These are phyloP conservation scores for Decorospora gaudefroyi DNA, from an alignment of 2,329 filamentous ascomycete species.

Conservation along the genomic window DNA sequence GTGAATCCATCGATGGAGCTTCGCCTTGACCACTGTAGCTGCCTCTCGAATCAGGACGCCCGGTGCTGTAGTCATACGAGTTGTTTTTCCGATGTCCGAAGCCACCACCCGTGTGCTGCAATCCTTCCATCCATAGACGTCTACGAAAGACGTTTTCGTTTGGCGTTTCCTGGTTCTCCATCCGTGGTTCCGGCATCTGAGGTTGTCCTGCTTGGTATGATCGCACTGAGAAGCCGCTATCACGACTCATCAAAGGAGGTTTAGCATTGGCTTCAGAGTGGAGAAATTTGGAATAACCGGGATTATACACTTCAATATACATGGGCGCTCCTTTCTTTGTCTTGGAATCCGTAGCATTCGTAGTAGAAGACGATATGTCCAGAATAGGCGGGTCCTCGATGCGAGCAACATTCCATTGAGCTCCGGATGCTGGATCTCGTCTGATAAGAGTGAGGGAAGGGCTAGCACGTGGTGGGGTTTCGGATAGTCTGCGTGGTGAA, in stretches of 20 bases:
- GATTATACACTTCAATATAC: conserved; percentile 62
- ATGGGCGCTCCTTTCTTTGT: conserved; percentile 51
- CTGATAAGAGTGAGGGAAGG: conserved; percentile 55
- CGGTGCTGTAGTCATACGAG: conserved; percentile 37
- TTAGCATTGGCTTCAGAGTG: conserved; percentile 30
- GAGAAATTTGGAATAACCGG: conserved; percentile 63
- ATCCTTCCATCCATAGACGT: conserved; percentile 56
- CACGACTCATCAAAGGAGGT: conserved; percentile 18
- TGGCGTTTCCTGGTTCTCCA: background rate
- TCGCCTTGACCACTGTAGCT: conserved; percentile 24
- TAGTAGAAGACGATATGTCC: conserved; percentile 52
- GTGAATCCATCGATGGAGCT: conserved; percentile 19
- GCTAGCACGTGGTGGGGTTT: conserved; percentile 18
- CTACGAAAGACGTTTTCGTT: conserved; percentile 48
- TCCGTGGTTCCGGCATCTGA: conserved; percentile 1
- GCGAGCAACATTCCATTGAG: conserved; percentile 58
- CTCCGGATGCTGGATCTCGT: conserved; percentile 54
- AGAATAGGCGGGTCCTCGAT: conserved; percentile 53
- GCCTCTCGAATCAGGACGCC: conserved; percentile 29
- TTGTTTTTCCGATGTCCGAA: conserved; percentile 49
- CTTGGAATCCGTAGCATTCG: conserved; percentile 36
- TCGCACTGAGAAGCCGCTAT: conserved; percentile 22
- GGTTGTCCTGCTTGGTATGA: conserved; percentile 11
- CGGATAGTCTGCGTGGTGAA: conserved; percentile 29
- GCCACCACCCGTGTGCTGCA: conserved; percentile 44